Base-by-base conservation (phyloP, 1,284 basidiomycete genomes). In the Ceratobasidium sp. region DNA sequence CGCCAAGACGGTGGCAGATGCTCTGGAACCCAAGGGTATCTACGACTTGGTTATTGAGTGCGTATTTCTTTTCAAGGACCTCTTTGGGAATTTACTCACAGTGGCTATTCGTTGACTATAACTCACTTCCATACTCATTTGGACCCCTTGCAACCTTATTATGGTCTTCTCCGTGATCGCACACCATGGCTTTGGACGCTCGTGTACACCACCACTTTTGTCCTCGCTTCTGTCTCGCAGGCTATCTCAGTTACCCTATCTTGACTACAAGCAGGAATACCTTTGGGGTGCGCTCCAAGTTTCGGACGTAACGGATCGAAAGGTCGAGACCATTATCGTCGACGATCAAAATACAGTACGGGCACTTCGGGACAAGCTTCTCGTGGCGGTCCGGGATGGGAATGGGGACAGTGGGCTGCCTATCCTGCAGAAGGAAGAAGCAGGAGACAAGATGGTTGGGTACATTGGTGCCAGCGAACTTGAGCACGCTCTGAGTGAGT, bases 11-110 rank as follows among this genome's bases (percentile, higher is more conserved):
- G 89, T 94, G 2, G 94, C 93, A 16, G 96, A 98, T 80, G 92
- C 91, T 6, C 82, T 99, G 77, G 94, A 98, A 80, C 93, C 93
- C 23, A 97, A 96, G 80, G 94, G 95, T 13, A 96, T 98, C 70
- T 98, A 98, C 79, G 96, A 98, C 80, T 87, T 98, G 38, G 94
- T 96, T 73, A 98, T 98, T 73, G 94, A 96, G 84, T 91, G 74
- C 76, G 87, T 78, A 0, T 47, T 30, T 28, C n/a, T 32, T 46
- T 7, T 16, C 72, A 35, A 11, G 44, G 11, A 9, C 6, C 18
- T 52, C 50, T 5, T n/a, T 38, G 16, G 32, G 28, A 23, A 21
- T 66, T 32, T 30, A 49, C 16, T 6, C 21, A n/a, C n/a, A n/a
- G n/a, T n/a, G n/a, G n/a, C n/a, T n/a, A n/a, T n/a, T n/a, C n/a